Percentiles rank a stretch among this genome's conserved stretches.
phyloP scores from a whole-genome alignment of 352 stramenopile species.

The Globisporangium acanthophoron region DNA sequence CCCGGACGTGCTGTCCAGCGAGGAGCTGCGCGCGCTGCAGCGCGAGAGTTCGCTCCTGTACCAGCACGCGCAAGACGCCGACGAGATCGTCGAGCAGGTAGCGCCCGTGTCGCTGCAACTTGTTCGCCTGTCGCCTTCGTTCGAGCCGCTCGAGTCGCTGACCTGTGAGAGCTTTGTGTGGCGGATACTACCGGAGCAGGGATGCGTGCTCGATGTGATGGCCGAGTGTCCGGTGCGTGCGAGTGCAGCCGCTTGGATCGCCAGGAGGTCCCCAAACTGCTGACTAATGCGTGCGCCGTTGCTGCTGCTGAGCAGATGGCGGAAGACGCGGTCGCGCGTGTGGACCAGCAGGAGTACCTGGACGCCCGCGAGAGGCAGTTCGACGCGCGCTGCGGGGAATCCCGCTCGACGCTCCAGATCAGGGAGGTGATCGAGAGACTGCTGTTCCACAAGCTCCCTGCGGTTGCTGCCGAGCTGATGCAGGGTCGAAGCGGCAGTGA shows the following conservation, averaged over 20 bases:
- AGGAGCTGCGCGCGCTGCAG: slow-evolving; percentile 33
- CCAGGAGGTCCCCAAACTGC: neutral
- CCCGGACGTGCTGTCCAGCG: slow-evolving; percentile 24
- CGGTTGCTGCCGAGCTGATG: slow-evolving; percentile 18
- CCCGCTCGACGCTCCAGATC: neutral
- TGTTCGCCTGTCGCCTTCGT: too few species aligned
- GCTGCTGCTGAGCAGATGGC: slow-evolving; percentile 22
- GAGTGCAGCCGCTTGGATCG: neutral
- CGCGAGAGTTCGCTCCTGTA: slow-evolving; percentile 31
- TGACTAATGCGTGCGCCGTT: neutral
- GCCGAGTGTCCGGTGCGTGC: slow-evolving; percentile 37
- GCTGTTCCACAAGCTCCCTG: slow-evolving; percentile 39
- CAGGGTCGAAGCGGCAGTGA: neutral
- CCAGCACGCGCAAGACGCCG: neutral
- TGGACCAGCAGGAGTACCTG: slow-evolving; percentile 24
- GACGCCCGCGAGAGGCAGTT: slow-evolving; percentile 21
- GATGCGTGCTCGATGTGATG: slow-evolving; percentile 60
- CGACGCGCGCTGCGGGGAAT: neutral
- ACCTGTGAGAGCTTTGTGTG: too few species aligned
- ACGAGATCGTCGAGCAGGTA: slow-evolving; percentile 25
- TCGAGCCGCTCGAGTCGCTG: too few species aligned
- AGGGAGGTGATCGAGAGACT: slow-evolving; percentile 18
- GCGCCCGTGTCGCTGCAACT: too few species aligned
- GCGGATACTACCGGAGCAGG: slow-evolving; percentile 8
- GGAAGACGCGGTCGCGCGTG: slow-evolving; percentile 23